Evolutionary conservation across 306 rosid species (phyloP).

Genomic region (Quercus engelmannii): DNA sequence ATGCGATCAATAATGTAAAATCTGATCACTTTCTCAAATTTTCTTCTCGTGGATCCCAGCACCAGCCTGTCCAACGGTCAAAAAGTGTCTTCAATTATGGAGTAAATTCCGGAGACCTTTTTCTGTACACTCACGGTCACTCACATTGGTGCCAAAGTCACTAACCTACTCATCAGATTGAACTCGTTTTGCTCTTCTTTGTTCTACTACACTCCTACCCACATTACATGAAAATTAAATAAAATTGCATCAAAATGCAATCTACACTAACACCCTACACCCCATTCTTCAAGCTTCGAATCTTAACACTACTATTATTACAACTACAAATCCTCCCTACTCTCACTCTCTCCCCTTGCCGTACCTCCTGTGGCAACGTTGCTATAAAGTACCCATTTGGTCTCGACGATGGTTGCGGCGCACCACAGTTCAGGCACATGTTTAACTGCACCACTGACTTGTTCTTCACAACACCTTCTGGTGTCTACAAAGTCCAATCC

Average conservation of each 20-base stretch:
- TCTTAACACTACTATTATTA: constrained; percentile 4
- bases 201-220: background rate
- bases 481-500: constrained; percentile 82
- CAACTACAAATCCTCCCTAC: constrained; percentile 28
- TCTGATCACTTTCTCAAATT: background rate
- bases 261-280: constrained; percentile 15
- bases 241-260: constrained; percentile 15
- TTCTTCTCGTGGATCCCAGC: constrained; percentile 30
- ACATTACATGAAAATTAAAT: background rate
- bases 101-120: constrained; percentile 40
- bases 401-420: constrained; percentile 88
- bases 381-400: constrained; percentile 79
- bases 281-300: constrained; percentile 16
- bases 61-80: constrained; percentile 47
- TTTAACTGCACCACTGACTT: constrained; percentile 66
- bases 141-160: background rate
- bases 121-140: background rate
- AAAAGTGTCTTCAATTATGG: constrained; percentile 24
- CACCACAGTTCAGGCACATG: constrained; percentile 79
- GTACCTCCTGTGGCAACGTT: constrained; percentile 59
- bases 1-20: background rate
- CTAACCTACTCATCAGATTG: background rate
- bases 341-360: constrained; percentile 57
- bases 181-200: constrained; percentile 1
- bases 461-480: constrained; percentile 82